Base-by-base conservation (phyloP, 140 eudicot species). In the Stevia rebaudiana region DNA sequence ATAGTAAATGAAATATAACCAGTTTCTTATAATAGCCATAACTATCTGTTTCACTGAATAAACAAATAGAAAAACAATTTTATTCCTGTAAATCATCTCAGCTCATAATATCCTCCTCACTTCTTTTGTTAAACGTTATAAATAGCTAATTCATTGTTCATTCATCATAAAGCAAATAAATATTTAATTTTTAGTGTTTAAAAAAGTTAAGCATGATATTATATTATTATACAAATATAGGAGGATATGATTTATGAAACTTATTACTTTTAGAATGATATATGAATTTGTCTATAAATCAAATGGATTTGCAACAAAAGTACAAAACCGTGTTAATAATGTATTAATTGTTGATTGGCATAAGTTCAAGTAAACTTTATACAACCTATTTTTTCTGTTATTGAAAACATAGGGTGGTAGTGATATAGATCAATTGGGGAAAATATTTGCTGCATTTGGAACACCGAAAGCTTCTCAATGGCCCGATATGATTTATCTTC, bases 381-480 rank as follows among this genome's bases (percentile, higher is more conserved):
- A 47, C 1, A 36, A 42, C 48, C 36, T 9, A 23, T 48, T 22
- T 39, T 22, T 39, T 53, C 40, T 61, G 57, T 51, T 43, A 62
- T 36, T 60, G 22, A 19, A 41, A 59, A 53, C 33, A 53, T 65
- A 92, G 98, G 98, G 98, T 55, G 79, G 78, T 65, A 92, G 92
- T 73, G 98, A 92, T 68, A 92, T 92, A 28, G 98, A 92, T 80
- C 98, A 92, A 76, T 46, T 92, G 68, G 98, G 98, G 13, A 92
- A 92, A 69, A 88, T 92, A 10, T 92, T 92, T 79, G 98, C 92
- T 28, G 89, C 92, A 51, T 92, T 92, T 83, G 98, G 98, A 48
- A 92, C 98, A 11, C 96, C 98, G 42, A 92, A 92, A 81, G 78
- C 77, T 11, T 72, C 92, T 31, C 98, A 92, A 70, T 92, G 98